Percentiles rank a stretch among this genome's conserved stretches.
Evolutionary conservation across 2,329 filamentous ascomycete genomes (phyloP).

Genomic region (Alternaria triticina): DNA sequence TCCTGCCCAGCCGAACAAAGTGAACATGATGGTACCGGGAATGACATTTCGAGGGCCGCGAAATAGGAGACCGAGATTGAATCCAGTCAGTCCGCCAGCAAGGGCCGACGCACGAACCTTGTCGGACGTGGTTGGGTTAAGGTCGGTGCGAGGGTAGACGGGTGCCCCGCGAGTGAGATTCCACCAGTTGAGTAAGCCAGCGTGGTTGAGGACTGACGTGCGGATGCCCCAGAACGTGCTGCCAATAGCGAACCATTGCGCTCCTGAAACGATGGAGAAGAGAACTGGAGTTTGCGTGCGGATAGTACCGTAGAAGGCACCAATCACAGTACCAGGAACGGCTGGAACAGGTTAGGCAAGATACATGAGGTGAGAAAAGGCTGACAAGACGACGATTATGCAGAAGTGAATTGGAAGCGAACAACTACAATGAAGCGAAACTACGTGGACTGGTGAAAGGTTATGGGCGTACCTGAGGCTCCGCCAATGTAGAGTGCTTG

Average conservation of each 20-base stretch:
- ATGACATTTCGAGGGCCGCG: constrained; percentile 52
- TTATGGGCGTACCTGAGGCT: constrained; percentile 35
- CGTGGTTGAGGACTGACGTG: constrained; percentile 46
- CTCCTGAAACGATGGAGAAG: constrained; percentile 73
- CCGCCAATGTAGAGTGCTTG: constrained; percentile 36
- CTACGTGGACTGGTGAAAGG: background rate
- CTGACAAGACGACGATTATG: background rate
- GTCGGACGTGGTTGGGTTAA: constrained; percentile 63
- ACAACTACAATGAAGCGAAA: background rate
- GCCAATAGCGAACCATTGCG: constrained; percentile 83
- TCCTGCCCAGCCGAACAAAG: constrained; percentile 62
- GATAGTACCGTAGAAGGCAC: constrained; percentile 58
- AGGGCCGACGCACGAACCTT: constrained; percentile 71
- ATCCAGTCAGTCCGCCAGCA: constrained; percentile 71
- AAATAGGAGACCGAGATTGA: constrained; percentile 61
- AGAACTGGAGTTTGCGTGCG: constrained; percentile 70
- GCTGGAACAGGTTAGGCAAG: constrained; percentile 49
- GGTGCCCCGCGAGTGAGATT: constrained; percentile 35
- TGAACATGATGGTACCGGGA: constrained; percentile 66
- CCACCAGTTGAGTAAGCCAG: constrained; percentile 41
- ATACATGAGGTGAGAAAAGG: background rate
- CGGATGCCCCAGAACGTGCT: constrained; percentile 74
- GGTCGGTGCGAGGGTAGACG: constrained; percentile 31
- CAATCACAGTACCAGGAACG: constrained; percentile 68
- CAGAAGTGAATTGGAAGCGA: background rate